Conservation (phyloP, 352 stramenopile species). For the Phytophthora meadii region DNA sequence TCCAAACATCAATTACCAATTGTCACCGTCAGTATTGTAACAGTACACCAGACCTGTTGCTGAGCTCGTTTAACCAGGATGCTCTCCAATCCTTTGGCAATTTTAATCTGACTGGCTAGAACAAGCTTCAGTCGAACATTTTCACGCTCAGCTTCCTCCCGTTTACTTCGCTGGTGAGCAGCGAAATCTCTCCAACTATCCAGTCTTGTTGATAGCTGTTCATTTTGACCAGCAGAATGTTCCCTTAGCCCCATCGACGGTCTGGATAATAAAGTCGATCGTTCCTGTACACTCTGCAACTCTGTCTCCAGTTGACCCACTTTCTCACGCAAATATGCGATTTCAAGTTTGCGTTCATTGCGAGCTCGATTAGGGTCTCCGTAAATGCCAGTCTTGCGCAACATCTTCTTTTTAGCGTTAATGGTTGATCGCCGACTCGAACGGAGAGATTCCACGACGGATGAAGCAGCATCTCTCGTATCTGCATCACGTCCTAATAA, state of each 20-base stretch:
- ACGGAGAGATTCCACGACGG: not conserved
- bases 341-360: conserved; percentile 42
- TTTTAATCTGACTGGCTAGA: conserved; percentile 55
- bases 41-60: conserved; percentile 17
- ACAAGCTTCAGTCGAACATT: conserved; percentile 42
- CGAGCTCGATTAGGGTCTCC: conserved; percentile 32
- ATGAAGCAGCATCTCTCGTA: not conserved
- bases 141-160: conserved; percentile 34
- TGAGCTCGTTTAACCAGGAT: conserved; percentile 39
- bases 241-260: not conserved
- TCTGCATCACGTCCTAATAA: not conserved
- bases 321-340: conserved; percentile 46
- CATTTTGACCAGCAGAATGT: not conserved
- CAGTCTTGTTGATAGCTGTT: not conserved
- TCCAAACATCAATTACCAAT: too few relatives aligned
- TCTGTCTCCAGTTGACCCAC: conserved; percentile 44
- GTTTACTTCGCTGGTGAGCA: conserved; percentile 6
- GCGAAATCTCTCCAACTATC: conserved; percentile 28
- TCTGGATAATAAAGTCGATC: not conserved
- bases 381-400: conserved; percentile 19
- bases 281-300: conserved; percentile 24
- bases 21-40: not conserved
- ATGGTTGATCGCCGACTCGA: not conserved
- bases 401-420: conserved; percentile 21
- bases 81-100: conserved; percentile 49